Evolutionary conservation across 805 yeast genomes (phyloP), one percentile per base, ranked within the genome.

Genomic region (Kazachstania taianensis): DNA sequence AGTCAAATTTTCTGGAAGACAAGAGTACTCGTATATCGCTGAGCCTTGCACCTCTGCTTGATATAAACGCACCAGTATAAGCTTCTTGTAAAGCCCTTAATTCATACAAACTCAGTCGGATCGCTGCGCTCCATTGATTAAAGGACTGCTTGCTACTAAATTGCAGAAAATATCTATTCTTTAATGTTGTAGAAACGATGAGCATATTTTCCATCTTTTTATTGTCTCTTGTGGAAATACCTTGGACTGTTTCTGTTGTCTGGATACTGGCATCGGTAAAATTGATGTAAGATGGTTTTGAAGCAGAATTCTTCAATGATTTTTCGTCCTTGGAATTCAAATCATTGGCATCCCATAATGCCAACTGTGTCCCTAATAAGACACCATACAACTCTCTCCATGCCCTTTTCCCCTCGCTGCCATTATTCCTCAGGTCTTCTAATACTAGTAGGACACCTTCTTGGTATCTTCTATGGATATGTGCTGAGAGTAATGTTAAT

Each of bases 371-470:
- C 15, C 98, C 98, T 4, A 84, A 75, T 28, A 92, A 65, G 12
- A 83, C 84, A 30, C 94, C 97, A 56, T 82, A 92, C 17, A 87
- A 95, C 61, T 92, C 96, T 37, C 71, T 69, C 98, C 98, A 92
- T 49, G 71, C 70, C 31, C 96, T 67, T 33, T 79, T 82, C 0
- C 80, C 77, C 0, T 95, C 87, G 38, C 78, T 72, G 7, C 98
- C 98, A 46, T 89, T 95, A 18, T 82, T 73, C 50, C 78, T 76
- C 46, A 82, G 62, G 47, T 81, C 89, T 46, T 78, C 75, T 41
- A 81, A 63, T 7, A 82, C 59, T 80, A 81, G 73, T 50, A 82
- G 75, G 2, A 78, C 73, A 36, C 89, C 92, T 47, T 81, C 92
- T 42, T 70, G 67, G 57, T 82, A 82, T 31, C 84, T 69, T 42